Evolutionary conservation across 805 yeast genomes (phyloP).

Genomic region (Metschnikowia arizonensis): DNA sequence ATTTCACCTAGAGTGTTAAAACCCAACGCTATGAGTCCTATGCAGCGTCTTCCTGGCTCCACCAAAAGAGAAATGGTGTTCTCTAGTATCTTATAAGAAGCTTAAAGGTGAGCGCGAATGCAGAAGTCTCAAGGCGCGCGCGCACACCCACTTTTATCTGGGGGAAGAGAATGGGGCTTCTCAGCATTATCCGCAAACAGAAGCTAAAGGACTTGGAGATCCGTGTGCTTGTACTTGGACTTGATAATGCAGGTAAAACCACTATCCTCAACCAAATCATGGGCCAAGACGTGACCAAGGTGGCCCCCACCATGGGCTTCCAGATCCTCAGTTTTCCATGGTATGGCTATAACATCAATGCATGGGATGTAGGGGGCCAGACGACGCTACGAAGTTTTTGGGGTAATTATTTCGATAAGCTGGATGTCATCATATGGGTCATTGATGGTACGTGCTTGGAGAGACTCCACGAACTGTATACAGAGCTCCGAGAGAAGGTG

Average conservation of each 20-base stretch:
- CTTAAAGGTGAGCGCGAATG: constrained; percentile 3
- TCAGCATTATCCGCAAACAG: constrained; percentile 76
- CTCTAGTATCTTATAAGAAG: too few relatives aligned
- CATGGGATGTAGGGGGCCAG: constrained; percentile 87
- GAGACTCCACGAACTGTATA: constrained; percentile 59
- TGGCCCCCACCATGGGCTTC: constrained; percentile 90
- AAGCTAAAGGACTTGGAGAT: constrained; percentile 75
- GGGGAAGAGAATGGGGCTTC: constrained; percentile 66
- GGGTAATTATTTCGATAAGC: constrained; percentile 85
- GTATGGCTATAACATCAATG: constrained; percentile 45
- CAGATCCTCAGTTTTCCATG: constrained; percentile 59
- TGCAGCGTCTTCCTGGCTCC: too few relatives aligned
- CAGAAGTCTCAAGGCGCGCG: constrained; percentile 3
- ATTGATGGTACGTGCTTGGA: constrained; percentile 63
- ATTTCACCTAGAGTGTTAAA: too few relatives aligned
- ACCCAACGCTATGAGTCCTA: too few relatives aligned
- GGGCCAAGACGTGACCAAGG: constrained; percentile 45
- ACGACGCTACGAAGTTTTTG: constrained; percentile 39
- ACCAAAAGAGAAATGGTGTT: too few relatives aligned
- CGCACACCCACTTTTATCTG: background rate
- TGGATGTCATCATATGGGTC: constrained; percentile 80
- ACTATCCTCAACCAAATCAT: constrained; percentile 65
- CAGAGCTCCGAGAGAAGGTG: constrained; percentile 58
- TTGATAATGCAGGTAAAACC: constrained; percentile 90
- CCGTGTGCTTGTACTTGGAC: constrained; percentile 72